phyloP scores from a whole-genome alignment of 2,329 filamentous ascomycete genomes.

The Stagonosporopsis cucurbitacearum region DNA sequence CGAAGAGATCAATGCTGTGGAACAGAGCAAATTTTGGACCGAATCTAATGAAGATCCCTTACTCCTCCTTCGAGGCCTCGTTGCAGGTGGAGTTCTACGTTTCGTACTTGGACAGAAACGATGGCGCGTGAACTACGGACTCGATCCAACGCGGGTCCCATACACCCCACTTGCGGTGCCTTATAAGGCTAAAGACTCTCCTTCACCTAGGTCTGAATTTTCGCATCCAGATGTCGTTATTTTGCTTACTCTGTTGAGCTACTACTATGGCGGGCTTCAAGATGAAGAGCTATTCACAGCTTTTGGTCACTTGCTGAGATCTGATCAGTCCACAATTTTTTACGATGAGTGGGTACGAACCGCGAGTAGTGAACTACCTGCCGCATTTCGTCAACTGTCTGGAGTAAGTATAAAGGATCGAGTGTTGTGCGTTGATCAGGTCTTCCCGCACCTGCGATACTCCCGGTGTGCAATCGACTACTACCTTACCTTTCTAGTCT shows the following conservation, averaged over 20 bases:
- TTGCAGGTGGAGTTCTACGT: constrained; percentile 61
- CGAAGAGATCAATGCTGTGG: constrained; percentile 35
- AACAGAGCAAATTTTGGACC: constrained; percentile 47
- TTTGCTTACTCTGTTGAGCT: constrained; percentile 68
- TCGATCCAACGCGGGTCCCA: constrained; percentile 59
- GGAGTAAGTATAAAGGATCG: constrained; percentile 55
- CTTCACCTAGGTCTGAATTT: constrained; percentile 68
- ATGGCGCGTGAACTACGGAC: constrained; percentile 71
- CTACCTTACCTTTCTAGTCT: constrained; percentile 65
- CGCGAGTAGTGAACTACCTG: constrained; percentile 29
- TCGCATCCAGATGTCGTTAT: constrained; percentile 73
- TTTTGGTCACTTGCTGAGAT: constrained; percentile 57
- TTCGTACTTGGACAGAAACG: constrained; percentile 65
- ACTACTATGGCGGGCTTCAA: constrained; percentile 68
- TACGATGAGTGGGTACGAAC: constrained; percentile 59
- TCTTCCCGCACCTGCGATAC: constrained; percentile 63
- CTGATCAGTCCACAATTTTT: constrained; percentile 60
- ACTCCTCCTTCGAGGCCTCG: constrained; percentile 61
- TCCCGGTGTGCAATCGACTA: constrained; percentile 67
- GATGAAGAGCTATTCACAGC: constrained; percentile 58
- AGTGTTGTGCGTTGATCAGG: constrained; percentile 51
- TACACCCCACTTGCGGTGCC: constrained; percentile 62
- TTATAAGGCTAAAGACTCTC: constrained; percentile 69
- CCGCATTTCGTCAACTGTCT: constrained; percentile 49
- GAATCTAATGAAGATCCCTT: constrained; percentile 48